These are phyloP conservation scores for Medicago arabica DNA, from an alignment of 306 rosid species.

Conservation along the genomic window DNA sequence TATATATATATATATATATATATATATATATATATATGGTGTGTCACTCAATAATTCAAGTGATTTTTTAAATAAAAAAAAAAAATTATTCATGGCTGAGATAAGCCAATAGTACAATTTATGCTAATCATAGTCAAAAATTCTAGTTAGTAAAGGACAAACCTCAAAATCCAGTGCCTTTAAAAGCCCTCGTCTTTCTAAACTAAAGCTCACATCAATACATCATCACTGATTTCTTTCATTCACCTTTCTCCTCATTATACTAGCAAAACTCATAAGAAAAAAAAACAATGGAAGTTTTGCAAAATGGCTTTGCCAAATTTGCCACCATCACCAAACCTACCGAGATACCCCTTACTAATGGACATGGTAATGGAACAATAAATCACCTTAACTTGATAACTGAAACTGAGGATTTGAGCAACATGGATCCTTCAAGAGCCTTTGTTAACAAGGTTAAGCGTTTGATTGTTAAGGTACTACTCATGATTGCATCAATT, in stretches of 20 bases:
- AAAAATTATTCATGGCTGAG: not conserved
- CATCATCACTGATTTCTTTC: not conserved
- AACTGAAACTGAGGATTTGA: not conserved
- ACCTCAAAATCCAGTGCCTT: constrained; percentile 25
- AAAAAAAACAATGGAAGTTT: constrained; percentile 13
- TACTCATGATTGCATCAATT: not conserved
- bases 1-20: not conserved
- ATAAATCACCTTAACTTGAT: constrained; percentile 7
- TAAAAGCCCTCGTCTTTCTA: constrained; percentile 31
- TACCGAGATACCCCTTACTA: not conserved
- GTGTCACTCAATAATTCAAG: not conserved
- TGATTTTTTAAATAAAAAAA: not conserved
- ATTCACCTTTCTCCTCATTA: not conserved
- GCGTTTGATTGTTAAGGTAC: constrained; percentile 23
- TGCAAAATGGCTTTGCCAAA: constrained; percentile 22
- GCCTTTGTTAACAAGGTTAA: constrained; percentile 26
- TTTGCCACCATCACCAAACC: not conserved
- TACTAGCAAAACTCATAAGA: not conserved
- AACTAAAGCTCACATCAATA: constrained; percentile 16
- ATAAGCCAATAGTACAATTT: not conserved
- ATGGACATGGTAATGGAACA: constrained; percentile 21
- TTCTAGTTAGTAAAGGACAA: constrained; percentile 2
- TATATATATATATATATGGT: not conserved
- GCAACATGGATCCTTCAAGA: constrained; percentile 33
- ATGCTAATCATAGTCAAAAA: not conserved